Evolutionary conservation across 2,329 filamentous ascomycete species (phyloP), one percentile per base, ranked within the genome.

Genomic region (Trichoderma sp.): DNA sequence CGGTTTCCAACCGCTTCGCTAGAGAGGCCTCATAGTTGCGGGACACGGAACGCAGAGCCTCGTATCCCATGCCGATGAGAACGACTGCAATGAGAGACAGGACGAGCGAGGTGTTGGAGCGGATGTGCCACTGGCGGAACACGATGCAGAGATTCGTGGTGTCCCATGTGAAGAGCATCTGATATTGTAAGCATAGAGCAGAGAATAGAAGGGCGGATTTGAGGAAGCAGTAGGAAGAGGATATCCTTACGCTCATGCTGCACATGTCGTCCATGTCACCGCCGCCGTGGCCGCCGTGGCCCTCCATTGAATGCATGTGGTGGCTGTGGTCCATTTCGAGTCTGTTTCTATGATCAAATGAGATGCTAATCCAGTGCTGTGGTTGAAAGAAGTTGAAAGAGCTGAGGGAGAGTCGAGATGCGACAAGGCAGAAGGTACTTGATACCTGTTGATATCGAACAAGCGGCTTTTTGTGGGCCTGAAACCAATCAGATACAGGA

Each of bases 151-250:
- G 92, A 82, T 98, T 92, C 68, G 86, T 88, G 3, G 94, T 95
- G 79, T 94, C 89, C 95, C 95, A 99, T 71, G 94, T 98, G 84
- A 99, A 99, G 74, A 98, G 89, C 95, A 97, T 98, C 94, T 97
- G 74, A 24, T 29, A 37, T 5, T 27, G 4, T 14, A 11, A 53
- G 47, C 29, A 11, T 49, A 13, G 53, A 47, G 35, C 33, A 40
- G 2, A n/a, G 21, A 47, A 2, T 19, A 5, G 14, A 33, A 53
- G 7, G 5, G 6, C 47, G 47, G n/a, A 13, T 24, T 13, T 24
- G 24, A n/a, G 21, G 16, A 16, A 33, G 35, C 13, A 33, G 47
- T 37, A 52, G 52, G n/a, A 24, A 19, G 59, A 5, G 4, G 19
- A 5, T 49, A 13, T 43, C 40, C 59, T 37, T 83, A 95, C 94